These are phyloP conservation scores for Russula sp. DNA, from an alignment of 768 basidiomycete species.

Conservation along the genomic window DNA sequence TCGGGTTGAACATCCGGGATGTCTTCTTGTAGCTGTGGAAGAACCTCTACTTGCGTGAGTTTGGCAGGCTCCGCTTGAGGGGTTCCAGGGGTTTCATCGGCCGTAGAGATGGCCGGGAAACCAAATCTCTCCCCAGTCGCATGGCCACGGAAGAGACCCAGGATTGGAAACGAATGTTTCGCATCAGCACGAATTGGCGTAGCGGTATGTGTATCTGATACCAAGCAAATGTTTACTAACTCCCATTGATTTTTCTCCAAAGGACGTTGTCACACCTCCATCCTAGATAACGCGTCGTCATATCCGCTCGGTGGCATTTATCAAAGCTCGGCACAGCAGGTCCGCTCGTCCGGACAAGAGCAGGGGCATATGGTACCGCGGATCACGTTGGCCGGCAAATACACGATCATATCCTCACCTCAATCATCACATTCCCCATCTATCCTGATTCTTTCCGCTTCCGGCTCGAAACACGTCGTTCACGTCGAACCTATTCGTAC, in stretches of 20 bases:
- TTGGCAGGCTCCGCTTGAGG: slow-evolving; percentile 64
- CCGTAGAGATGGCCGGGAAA: slow-evolving; percentile 54
- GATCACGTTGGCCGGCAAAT: slow-evolving; percentile 25
- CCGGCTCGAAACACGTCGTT: slow-evolving; percentile 42
- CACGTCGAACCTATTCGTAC: slow-evolving; percentile 43
- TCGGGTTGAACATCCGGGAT: slow-evolving; percentile 27
- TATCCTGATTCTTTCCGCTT: slow-evolving; percentile 48
- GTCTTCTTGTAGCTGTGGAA: slow-evolving; percentile 57
- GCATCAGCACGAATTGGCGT: slow-evolving; percentile 79
- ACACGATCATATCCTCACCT: slow-evolving; percentile 22
- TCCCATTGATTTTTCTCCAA: background rate
- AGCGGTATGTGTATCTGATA: slow-evolving; percentile 50
- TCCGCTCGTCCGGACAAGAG: background rate
- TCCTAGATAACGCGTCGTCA: slow-evolving; percentile 12
- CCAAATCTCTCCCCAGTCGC: slow-evolving; percentile 58
- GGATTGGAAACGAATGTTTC: slow-evolving; percentile 88
- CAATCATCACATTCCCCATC: slow-evolving; percentile 54
- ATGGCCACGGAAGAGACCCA: slow-evolving; percentile 40
- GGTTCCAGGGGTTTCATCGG: slow-evolving; percentile 62
- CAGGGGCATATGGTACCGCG: slow-evolving; percentile 26
- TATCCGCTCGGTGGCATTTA: background rate
- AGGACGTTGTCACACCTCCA: slow-evolving; percentile 56
- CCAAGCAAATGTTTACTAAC: background rate
- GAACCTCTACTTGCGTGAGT: slow-evolving; percentile 57
- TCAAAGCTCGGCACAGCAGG: background rate